A percentile compares a stretch with the other conserved stretches of the same genome.
phyloP scores from a whole-genome alignment of 345 rosid species.

The Cochlearia excelsa region DNA sequence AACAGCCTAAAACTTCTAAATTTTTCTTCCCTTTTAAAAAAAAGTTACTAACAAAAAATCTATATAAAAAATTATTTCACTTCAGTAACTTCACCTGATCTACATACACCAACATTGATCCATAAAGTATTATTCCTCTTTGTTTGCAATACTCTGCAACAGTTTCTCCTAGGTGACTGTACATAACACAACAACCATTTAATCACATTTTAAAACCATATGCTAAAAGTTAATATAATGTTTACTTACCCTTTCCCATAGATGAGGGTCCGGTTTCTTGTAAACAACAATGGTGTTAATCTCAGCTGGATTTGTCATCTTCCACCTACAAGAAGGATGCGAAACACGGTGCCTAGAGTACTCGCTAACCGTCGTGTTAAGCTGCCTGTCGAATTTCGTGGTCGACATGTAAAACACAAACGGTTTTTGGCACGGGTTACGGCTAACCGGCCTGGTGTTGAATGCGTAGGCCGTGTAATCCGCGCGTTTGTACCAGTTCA shows the following conservation, averaged over 20 bases:
- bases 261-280: constrained; percentile 65
- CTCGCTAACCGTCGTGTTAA: constrained; percentile 58
- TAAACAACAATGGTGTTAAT: constrained; percentile 51
- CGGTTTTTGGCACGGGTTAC: constrained; percentile 92
- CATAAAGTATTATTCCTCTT: constrained; percentile 57
- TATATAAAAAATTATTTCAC: constrained; percentile 30
- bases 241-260: constrained; percentile 77
- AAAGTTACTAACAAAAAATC: constrained; percentile 25
- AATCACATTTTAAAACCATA: neutral
- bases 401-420: constrained; percentile 73
- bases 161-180: constrained; percentile 53
- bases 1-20: constrained; percentile 28
- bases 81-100: constrained; percentile 72
- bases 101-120: constrained; percentile 76
- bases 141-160: constrained; percentile 50
- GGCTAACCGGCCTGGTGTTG: constrained; percentile 88
- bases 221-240: neutral
- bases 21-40: constrained; percentile 22
- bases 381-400: constrained; percentile 43
- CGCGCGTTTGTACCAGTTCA: constrained; percentile 89
- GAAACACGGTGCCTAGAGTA: constrained; percentile 54
- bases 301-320: constrained; percentile 64
- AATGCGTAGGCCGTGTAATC: constrained; percentile 92
- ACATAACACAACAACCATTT: constrained; percentile 15
- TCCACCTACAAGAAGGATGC: constrained; percentile 80